These are phyloP conservation scores for Colletotrichum musicola DNA, from an alignment of 2,329 filamentous ascomycete genomes.

Conservation along the genomic window DNA sequence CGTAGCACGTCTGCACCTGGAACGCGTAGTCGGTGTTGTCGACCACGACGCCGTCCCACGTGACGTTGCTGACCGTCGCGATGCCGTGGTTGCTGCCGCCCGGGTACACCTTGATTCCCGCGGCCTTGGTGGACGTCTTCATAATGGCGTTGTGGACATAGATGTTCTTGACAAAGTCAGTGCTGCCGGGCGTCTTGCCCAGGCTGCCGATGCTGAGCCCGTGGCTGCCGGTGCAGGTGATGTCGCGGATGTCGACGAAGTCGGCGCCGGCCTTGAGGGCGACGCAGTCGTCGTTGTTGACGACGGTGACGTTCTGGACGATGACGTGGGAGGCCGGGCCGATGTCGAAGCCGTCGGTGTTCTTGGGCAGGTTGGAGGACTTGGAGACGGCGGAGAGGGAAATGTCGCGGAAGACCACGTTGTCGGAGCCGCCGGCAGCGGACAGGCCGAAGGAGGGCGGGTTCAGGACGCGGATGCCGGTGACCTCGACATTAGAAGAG, in stretches of 20 bases:
- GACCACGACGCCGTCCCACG: slow-evolving; percentile 51
- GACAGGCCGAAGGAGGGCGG: slow-evolving; percentile 60
- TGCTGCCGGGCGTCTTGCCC: slow-evolving; percentile 47
- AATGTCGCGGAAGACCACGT: slow-evolving; percentile 52
- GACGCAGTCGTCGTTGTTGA: slow-evolving; percentile 58
- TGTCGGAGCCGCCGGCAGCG: slow-evolving; percentile 50
- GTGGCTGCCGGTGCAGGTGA: slow-evolving; percentile 60
- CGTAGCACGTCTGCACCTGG: slow-evolving; percentile 60
- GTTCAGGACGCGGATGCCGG: slow-evolving; percentile 54
- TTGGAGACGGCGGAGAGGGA: slow-evolving; percentile 54
- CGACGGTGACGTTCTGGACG: slow-evolving; percentile 50
- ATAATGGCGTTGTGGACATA: slow-evolving; percentile 55
- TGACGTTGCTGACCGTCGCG: slow-evolving; percentile 56
- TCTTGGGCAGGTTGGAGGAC: slow-evolving; percentile 52
- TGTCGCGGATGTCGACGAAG: slow-evolving; percentile 53
- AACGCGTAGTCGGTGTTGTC: slow-evolving; percentile 56
- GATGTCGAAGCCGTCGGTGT: slow-evolving; percentile 59
- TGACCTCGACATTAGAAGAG: slow-evolving; percentile 51
- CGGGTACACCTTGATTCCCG: slow-evolving; percentile 60
- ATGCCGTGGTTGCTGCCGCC: slow-evolving; percentile 51
- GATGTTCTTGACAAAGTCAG: slow-evolving; percentile 57
- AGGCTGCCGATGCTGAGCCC: slow-evolving; percentile 61
- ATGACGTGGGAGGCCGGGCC: slow-evolving; percentile 52
- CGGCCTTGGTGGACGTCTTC: slow-evolving; percentile 57
- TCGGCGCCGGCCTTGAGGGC: slow-evolving; percentile 56